These are phyloP conservation scores for Phlebiopsis flavidoalba DNA, from an alignment of 768 basidiomycete genomes.

Conservation along the genomic window DNA sequence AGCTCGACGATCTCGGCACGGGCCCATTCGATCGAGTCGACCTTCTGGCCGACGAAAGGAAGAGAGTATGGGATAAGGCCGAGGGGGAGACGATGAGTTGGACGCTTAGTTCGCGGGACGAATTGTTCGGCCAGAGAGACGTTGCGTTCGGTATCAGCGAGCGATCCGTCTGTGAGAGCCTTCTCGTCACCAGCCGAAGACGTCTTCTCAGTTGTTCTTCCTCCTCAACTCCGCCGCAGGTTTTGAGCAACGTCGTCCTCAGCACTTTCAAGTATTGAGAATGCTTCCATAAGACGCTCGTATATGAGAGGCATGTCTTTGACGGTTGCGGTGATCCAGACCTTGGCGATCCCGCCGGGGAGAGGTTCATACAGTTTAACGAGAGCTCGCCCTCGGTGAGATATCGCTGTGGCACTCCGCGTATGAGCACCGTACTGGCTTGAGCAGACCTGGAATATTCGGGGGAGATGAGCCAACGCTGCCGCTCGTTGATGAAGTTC, in stretches of 20 bases:
- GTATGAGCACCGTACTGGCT: slow-evolving; percentile 87
- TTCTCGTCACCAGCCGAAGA: slow-evolving; percentile 43
- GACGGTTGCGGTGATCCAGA: slow-evolving; percentile 89
- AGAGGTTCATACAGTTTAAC: slow-evolving; percentile 68
- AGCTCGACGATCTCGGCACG: slow-evolving; percentile 64
- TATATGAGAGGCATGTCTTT: slow-evolving; percentile 86
- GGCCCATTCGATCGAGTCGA: slow-evolving; percentile 92
- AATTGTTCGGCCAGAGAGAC: slow-evolving; percentile 29
- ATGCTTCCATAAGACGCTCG: slow-evolving; percentile 68
- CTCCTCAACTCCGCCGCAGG: slow-evolving; percentile 62
- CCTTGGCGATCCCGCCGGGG: slow-evolving; percentile 84
- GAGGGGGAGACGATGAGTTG: slow-evolving; percentile 65
- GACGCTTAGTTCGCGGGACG: slow-evolving; percentile 71
- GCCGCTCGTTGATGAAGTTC: slow-evolving; percentile 75
- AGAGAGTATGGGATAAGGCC: slow-evolving; percentile 48
- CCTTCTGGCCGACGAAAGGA: slow-evolving; percentile 76
- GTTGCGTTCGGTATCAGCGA: slow-evolving; percentile 20
- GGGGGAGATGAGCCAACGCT: slow-evolving; percentile 73
- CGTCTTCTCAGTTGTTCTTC: slow-evolving; percentile 21
- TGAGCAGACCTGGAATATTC: slow-evolving; percentile 74
- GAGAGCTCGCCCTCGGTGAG: slow-evolving; percentile 62
- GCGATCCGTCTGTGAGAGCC: slow-evolving; percentile 17
- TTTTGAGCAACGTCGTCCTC: slow-evolving; percentile 72
- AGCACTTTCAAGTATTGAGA: slow-evolving; percentile 78
- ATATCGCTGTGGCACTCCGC: slow-evolving; percentile 78